Base-by-base conservation (phyloP, 1,284 basidiomycete species). In the Cutaneotrichosporon dermatis region DNA sequence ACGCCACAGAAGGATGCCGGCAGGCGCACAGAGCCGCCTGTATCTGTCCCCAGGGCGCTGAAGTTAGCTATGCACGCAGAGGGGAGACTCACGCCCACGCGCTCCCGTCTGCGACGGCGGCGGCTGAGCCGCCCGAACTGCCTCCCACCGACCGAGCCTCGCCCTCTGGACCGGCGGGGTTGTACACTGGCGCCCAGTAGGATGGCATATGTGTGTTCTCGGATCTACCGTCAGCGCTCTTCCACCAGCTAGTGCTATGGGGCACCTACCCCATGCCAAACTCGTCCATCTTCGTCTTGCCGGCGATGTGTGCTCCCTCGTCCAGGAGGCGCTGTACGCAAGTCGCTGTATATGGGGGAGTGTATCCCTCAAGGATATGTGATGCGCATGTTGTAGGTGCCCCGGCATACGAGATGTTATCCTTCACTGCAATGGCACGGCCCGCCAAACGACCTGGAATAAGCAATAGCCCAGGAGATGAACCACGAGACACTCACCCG, bases 281-380 rank as follows among this genome's bases (percentile, higher is more conserved):
- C 76, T 98, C 95, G 74, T 99, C 95, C 77, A 92, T 93, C 73
- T 97, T 97, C 0, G 93, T 88, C 78, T 95, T 95, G 2, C 92
- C 93, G 0, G 88, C 71, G 11, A 98, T 83, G 8, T 83, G 75
- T 0, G 88, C 92, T 1, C 92, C 93, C 0, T 83, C 82, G 0
- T 79, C 64, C 1, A 82, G 79, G 0, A 99, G 78, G 2, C 86
- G 76, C 1, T 78, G 64, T 0, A 97, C 90, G 4, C 89, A 89
- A 0, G 92, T 92, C 50, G 95, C 92, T 72, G 93, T 89, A 70
- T 89, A 93, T 0, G 92, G 91, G 0, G 94, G 85, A 0, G 69
- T 74, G 69, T 90, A 98, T 33, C 83, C 82, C 61, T 81, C 74
- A 4, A 96, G 82, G 77, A 92, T 88, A 1, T 79, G 76, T 1